Conservation (phyloP, 2,329 filamentous ascomycete genomes). For the Neonectria ditissima region DNA sequence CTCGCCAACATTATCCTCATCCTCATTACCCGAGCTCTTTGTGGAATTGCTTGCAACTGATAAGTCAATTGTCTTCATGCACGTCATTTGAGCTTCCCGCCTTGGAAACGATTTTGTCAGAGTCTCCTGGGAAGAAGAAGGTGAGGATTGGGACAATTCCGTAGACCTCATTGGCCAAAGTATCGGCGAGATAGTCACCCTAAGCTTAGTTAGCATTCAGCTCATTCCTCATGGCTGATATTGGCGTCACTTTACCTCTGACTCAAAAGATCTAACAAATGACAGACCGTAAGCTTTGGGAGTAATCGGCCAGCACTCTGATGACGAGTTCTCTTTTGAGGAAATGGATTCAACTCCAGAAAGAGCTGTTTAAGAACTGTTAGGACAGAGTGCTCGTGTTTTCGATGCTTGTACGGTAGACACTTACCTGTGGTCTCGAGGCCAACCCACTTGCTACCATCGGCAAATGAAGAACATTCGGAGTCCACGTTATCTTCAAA, state of each 20-base stretch:
- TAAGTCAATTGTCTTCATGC: slow-evolving; percentile 19
- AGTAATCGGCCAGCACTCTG: slow-evolving; percentile 29
- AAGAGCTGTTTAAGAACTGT: slow-evolving; percentile 5
- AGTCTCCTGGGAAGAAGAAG: slow-evolving; percentile 28
- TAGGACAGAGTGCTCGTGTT: neutral
- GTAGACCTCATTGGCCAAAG: neutral
- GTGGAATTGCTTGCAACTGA: neutral
- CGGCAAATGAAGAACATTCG: slow-evolving; percentile 16
- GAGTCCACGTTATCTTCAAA: slow-evolving; percentile 21
- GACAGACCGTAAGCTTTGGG: slow-evolving; percentile 21
- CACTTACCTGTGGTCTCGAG: slow-evolving; percentile 18
- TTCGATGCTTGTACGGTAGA: neutral
- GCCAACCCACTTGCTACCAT: slow-evolving; percentile 9
- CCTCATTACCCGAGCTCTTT: neutral
- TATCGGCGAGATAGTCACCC: slow-evolving; percentile 8
- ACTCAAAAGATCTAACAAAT: slow-evolving; percentile 13
- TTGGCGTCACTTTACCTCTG: slow-evolving; percentile 3
- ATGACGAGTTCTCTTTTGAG: slow-evolving; percentile 23
- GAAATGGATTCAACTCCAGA: slow-evolving; percentile 19
- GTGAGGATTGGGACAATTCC: slow-evolving; percentile 23
- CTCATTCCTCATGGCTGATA: neutral
- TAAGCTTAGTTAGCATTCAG: neutral
- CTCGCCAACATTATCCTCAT: neutral
- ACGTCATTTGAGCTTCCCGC: slow-evolving; percentile 25
- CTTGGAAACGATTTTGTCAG: neutral